Evolutionary conservation across 331 rosid genomes (phyloP).

Genomic region (Rosa hybrid): DNA sequence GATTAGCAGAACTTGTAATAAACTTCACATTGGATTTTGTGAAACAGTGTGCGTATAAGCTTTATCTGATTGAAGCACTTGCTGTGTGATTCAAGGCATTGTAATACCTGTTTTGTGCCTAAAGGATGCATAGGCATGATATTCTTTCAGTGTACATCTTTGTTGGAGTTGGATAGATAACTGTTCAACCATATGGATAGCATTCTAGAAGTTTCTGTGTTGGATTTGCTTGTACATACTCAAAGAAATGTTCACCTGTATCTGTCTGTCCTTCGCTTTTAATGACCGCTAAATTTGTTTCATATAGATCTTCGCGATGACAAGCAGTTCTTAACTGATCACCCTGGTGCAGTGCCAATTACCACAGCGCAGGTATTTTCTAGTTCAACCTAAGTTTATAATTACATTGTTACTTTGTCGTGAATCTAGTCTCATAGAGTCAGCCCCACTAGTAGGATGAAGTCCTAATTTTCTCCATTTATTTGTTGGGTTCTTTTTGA

Average conservation of each 20-base stretch:
- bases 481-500: slow-evolving; percentile 21
- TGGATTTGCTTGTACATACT: neutral
- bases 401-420: neutral
- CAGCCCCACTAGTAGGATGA: neutral
- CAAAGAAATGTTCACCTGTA: neutral
- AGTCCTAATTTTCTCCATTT: slow-evolving; percentile 1
- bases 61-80: neutral
- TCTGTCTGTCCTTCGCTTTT: slow-evolving; percentile 9
- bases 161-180: neutral
- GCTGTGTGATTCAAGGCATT: slow-evolving; percentile 4
- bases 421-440: neutral
- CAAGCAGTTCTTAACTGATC: slow-evolving; percentile 75
- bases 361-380: slow-evolving; percentile 78
- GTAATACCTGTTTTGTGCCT: neutral
- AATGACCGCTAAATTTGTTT: slow-evolving; percentile 33
- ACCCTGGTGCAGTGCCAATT: slow-evolving; percentile 89
- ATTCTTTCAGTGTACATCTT: neutral
- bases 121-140: neutral
- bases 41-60: neutral
- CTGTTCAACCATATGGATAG: neutral
- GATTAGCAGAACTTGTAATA: neutral
- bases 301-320: slow-evolving; percentile 91
- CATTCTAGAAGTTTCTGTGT: neutral
- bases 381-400: slow-evolving; percentile 18
- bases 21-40: neutral